Conservation (phyloP, 352 stramenopile species). For the Globisporangium middletonii region DNA sequence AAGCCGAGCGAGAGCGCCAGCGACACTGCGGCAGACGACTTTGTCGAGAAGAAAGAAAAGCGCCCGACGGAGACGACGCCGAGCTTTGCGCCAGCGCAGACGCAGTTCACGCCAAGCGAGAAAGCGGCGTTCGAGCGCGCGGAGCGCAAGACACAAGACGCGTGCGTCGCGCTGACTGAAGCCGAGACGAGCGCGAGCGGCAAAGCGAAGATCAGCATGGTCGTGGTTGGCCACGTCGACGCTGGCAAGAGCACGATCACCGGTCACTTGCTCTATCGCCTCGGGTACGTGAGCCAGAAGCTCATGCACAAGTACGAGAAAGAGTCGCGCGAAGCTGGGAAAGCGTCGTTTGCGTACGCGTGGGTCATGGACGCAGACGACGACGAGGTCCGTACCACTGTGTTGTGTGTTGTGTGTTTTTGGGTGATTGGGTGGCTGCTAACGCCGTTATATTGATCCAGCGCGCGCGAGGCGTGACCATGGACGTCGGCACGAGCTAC, state of each 20-base stretch:
- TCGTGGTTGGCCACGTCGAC: constrained; percentile 97
- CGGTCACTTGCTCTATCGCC: constrained; percentile 91
- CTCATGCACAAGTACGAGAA: constrained; percentile 92
- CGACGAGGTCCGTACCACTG: constrained; percentile 35
- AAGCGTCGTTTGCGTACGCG: constrained; percentile 94
- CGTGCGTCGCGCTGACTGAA: constrained; percentile 32
- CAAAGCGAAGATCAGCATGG: constrained; percentile 90
- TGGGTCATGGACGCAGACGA: constrained; percentile 93
- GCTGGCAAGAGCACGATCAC: constrained; percentile 97
- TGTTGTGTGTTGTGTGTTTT: not conserved
- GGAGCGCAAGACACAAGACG: constrained; percentile 63
- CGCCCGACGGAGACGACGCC: constrained; percentile 21
- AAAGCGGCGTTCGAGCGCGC: constrained; percentile 63
- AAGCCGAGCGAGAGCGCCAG: not conserved
- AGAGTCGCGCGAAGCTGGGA: constrained; percentile 86
- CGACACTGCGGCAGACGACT: not conserved
- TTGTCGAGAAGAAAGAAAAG: constrained; percentile 17
- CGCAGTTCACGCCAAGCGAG: constrained; percentile 48
- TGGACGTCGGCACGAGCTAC: constrained; percentile 94
- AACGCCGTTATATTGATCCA: constrained; percentile 38
- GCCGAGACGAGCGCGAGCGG: constrained; percentile 36
- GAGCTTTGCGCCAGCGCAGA: constrained; percentile 27
- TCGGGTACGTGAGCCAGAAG: constrained; percentile 84
- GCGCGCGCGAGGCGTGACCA: constrained; percentile 95
- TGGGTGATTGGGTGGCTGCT: constrained; percentile 12